Conservation (phyloP, 352 stramenopile species). For the Pythium brassicae region DNA sequence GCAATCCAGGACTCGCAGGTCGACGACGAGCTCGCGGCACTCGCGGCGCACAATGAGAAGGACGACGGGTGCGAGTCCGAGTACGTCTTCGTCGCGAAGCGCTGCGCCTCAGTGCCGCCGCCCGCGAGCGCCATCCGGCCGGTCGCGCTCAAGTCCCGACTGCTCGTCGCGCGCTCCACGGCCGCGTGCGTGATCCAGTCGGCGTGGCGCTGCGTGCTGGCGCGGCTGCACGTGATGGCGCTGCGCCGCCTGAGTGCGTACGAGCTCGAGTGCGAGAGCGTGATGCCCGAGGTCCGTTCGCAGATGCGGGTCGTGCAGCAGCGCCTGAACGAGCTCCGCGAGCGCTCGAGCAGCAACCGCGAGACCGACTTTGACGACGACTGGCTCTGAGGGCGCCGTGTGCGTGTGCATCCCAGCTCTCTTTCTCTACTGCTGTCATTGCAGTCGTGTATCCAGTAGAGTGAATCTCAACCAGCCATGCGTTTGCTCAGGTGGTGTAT, state of each 20-base stretch:
- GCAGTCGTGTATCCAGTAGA: no score
- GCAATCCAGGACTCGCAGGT: neutral
- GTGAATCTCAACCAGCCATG: no score
- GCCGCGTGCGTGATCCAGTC: conserved; percentile 7
- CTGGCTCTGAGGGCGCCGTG: conserved; percentile 12
- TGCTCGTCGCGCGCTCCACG: neutral
- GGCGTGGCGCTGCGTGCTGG: conserved; percentile 2
- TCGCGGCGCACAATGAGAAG: neutral
- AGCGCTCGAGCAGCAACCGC: conserved; percentile 1
- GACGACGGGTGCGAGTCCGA: conserved; percentile 1
- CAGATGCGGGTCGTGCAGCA: conserved; percentile 22
- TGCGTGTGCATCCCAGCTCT: neutral
- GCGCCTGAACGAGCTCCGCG: conserved; percentile 18
- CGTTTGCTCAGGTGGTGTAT: neutral
- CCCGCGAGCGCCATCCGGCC: neutral
- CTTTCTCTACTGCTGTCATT: no score
- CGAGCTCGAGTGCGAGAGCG: conserved; percentile 18
- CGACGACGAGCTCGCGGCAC: neutral
- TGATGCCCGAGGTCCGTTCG: conserved; percentile 25
- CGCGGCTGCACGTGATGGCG: conserved; percentile 2
- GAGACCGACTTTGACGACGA: conserved; percentile 16
- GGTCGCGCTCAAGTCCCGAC: neutral
- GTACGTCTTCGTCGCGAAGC: neutral
- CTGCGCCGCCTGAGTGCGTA: conserved; percentile 13
- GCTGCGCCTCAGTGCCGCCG: neutral